phyloP scores from a whole-genome alignment of 768 basidiomycete genomes.

The Mycena indigotica region DNA sequence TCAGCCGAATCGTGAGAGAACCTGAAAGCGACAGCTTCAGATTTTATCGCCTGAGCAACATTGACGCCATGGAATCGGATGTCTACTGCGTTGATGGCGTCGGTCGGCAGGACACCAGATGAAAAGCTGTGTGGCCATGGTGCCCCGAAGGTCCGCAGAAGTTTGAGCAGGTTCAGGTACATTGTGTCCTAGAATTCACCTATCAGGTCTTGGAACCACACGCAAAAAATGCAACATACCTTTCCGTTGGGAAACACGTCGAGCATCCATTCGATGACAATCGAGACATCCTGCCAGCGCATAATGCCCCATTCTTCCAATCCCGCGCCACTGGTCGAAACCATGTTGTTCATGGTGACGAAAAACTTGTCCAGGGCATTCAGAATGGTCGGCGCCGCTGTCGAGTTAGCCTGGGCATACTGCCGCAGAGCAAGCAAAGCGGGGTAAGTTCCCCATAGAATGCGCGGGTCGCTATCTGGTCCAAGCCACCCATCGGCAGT shows the following conservation, averaged over 20 bases:
- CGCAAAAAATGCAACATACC: neutral
- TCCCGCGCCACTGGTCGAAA: slow-evolving; percentile 8
- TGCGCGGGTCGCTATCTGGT: slow-evolving; percentile 17
- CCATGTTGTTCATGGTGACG: slow-evolving; percentile 13
- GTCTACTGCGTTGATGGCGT: slow-evolving; percentile 13
- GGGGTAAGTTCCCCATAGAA: slow-evolving; percentile 20
- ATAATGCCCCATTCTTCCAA: slow-evolving; percentile 20
- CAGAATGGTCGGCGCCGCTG: slow-evolving; percentile 14
- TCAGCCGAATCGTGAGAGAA: slow-evolving; percentile 11
- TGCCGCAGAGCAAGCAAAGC: slow-evolving; percentile 18
- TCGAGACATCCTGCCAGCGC: slow-evolving; percentile 15
- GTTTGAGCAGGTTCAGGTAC: slow-evolving; percentile 15
- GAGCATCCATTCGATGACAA: slow-evolving; percentile 19
- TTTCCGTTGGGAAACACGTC: slow-evolving; percentile 14
- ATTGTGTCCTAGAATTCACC: slow-evolving; percentile 5
- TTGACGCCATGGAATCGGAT: slow-evolving; percentile 18
- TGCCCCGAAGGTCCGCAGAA: slow-evolving; percentile 7
- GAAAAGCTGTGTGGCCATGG: slow-evolving; percentile 13
- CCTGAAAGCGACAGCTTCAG: slow-evolving; percentile 19
- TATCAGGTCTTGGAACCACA: neutral
- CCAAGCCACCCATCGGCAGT: slow-evolving; percentile 16
- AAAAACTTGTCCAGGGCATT: slow-evolving; percentile 16
- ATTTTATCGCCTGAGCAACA: slow-evolving; percentile 19
- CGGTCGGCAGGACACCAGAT: slow-evolving; percentile 8
- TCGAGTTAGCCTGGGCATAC: slow-evolving; percentile 20